phyloP scores from a whole-genome alignment of 2,329 filamentous ascomycete genomes.

The Apiospora phragmitis region DNA sequence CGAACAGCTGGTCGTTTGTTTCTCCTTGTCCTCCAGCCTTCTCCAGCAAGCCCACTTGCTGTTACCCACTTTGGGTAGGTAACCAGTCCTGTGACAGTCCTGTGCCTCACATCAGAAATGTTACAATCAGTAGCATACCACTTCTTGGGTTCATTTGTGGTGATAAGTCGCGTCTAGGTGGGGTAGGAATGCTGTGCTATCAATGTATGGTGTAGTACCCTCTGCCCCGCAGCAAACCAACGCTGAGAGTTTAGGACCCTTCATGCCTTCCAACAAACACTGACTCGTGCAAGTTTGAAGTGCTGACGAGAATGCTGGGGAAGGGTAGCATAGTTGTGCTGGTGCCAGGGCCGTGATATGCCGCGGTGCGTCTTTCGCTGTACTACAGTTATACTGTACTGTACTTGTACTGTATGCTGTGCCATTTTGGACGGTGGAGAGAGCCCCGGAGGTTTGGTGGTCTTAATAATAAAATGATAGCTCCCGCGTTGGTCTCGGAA shows the following conservation, averaged over 20 bases:
- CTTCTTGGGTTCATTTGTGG: neutral
- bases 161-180: neutral
- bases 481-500: neutral
- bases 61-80: too few species aligned
- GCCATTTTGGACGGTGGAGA: neutral
- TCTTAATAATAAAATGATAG: neutral
- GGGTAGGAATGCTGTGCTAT: neutral
- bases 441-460: neutral
- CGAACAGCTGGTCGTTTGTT: neutral
- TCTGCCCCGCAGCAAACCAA: neutral
- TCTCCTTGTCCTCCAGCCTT: neutral
- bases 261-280: neutral
- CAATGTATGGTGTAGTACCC: neutral
- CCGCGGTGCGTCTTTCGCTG: neutral
- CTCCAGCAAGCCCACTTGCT: neutral
- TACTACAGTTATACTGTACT: too few species aligned
- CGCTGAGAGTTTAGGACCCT: neutral
- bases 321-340: neutral
- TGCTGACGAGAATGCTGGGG: neutral
- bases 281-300: neutral
- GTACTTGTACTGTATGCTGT: too few species aligned
- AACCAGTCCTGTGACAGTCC: neutral
- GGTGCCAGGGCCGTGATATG: neutral
- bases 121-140: too few species aligned
- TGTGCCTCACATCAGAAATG: neutral